Evolutionary conservation across 441 rosid genomes (phyloP), one percentile per base, ranked within the genome.

Genomic region (Populus hybrid): DNA sequence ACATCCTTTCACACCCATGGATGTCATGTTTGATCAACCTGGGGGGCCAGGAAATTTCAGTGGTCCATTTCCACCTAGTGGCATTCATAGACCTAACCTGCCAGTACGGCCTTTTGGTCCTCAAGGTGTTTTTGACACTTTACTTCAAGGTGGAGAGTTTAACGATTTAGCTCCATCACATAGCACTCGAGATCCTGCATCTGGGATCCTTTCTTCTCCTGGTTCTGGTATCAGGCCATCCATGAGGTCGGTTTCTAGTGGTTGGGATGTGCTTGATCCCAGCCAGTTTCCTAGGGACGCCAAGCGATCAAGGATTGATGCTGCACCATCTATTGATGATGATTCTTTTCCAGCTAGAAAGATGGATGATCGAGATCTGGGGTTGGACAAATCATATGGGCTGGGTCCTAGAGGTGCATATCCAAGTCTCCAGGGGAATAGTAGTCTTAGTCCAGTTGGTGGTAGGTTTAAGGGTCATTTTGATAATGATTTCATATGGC

Each of bases 241-340:
- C 8, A n/a, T 83, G 72, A 88, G 88, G 80, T 82, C 86, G 64
- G 79, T 80, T 76, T 84, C 90, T 77, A 90, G 90, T 82, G 88
- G 95, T 67, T 90, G 97, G 97, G 98, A 94, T 84, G 89, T 86
- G 61, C 88, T 86, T 80, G 97, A 96, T 80, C 86, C 83, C 59
- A 82, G 73, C 76, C 93, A 87, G 65, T 73, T 84, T 74, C 93
- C 88, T 74, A 89, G 92, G 82, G 95, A 88, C 76, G 42, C 89
- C 69, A 96, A 96, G 84, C 86, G 98, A 50, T 81, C 89, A 20
- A 86, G 98, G 82, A 84, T 93, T 80, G 99, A 92, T 80, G 81
- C 78, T 78, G 78, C 87, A 18, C 59, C 87, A 68, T 67, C 89
- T 63, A 38, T 77, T 40, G 89, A 89, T 61, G 92, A 89, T 50